Evolutionary conservation across 2,329 filamentous ascomycete genomes (phyloP), one percentile per base, ranked within the genome.

Genomic region (Calonectria ilicicola): DNA sequence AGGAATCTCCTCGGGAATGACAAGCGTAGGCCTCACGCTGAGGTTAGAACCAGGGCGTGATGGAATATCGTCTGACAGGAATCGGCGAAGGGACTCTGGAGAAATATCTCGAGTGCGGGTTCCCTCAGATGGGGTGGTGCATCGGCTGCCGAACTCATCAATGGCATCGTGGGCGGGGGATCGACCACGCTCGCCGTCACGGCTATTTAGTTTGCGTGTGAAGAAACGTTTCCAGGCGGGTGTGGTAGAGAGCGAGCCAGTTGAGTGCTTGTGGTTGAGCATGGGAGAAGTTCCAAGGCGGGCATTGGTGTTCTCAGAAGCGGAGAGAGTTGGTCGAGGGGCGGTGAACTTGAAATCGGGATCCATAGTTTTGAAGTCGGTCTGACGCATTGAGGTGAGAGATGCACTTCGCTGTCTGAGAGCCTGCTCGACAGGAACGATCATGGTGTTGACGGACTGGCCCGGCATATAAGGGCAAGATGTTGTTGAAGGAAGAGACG

Each of bases 391-490:
- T 8, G 91, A 93, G 77, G 86, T 92, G 76, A 91, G 86, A 5
- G 93, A 95, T 69, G 88, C 91, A 78, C 92, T 93, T 74, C 93
- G 90, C 72, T 88, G 84, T 72, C 91, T 88, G 74, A 87, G 84
- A 49, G 87, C 85, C 74, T 89, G 89, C 82, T 98, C 93, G 40
- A 91, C 86, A 17, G 96, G 96, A 14, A 98, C 91, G 67, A 94
- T 92, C 69, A 98, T 86, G 17, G 95, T 91, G 84, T 98, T 98
- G 81, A 98, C 91, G 2, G 90, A 90, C 83, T 98, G 96, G 17
- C 96, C 96, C 4, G 96, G 96, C 29, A 98, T 89, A 75, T 96
- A 92, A 42, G 96, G 95, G 81, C 96, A 98, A 51, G 90, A 85
- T 2, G 91, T 95, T 2, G 96, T 98, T 14, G 90, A 92, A 21